A percentile compares a stretch with the other conserved stretches of the same genome.
These are phyloP conservation scores for Yarrowia sp. DNA, from an alignment of 805 yeast genomes.

Conservation along the genomic window DNA sequence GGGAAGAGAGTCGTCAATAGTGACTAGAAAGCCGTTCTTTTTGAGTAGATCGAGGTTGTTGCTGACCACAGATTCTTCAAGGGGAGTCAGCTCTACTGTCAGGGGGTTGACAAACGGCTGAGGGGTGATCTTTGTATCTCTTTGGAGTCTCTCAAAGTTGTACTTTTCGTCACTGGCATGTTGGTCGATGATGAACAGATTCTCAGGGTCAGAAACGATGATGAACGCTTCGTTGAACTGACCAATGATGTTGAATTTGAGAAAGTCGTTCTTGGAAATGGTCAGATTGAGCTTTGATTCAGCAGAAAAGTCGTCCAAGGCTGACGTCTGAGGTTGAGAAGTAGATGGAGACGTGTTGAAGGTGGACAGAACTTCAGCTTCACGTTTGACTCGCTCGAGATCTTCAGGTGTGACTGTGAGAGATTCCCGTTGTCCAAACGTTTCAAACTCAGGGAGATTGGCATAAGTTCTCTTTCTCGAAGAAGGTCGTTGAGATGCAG, in stretches of 20 bases:
- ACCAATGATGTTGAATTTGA: slow-evolving; percentile 79
- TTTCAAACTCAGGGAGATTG: slow-evolving; percentile 13
- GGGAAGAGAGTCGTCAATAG: slow-evolving; percentile 56
- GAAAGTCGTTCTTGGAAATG: slow-evolving; percentile 75
- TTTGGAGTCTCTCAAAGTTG: slow-evolving; percentile 78
- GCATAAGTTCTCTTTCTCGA: slow-evolving; percentile 11
- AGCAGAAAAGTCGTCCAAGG: slow-evolving; percentile 51
- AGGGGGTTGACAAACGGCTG: slow-evolving; percentile 74
- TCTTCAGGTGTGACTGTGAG: neutral
- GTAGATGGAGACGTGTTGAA: neutral
- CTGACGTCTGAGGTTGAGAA: neutral
- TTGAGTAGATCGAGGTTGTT: slow-evolving; percentile 65
- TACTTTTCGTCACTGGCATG: slow-evolving; percentile 97
- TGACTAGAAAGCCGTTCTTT: slow-evolving; percentile 78
- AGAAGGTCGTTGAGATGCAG: slow-evolving; percentile 4
- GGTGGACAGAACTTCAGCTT: neutral
- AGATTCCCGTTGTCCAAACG: slow-evolving; percentile 9
- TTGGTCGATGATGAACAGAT: slow-evolving; percentile 89
- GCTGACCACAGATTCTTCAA: slow-evolving; percentile 77
- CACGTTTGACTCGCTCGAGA: neutral
- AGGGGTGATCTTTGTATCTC: slow-evolving; percentile 61
- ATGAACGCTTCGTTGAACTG: slow-evolving; percentile 97
- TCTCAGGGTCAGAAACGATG: slow-evolving; percentile 60
- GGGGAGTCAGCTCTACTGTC: slow-evolving; percentile 67
- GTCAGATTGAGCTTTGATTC: slow-evolving; percentile 66